Conservation (phyloP, 2,329 filamentous ascomycete genomes). For the Exophiala lecanii-corni region DNA sequence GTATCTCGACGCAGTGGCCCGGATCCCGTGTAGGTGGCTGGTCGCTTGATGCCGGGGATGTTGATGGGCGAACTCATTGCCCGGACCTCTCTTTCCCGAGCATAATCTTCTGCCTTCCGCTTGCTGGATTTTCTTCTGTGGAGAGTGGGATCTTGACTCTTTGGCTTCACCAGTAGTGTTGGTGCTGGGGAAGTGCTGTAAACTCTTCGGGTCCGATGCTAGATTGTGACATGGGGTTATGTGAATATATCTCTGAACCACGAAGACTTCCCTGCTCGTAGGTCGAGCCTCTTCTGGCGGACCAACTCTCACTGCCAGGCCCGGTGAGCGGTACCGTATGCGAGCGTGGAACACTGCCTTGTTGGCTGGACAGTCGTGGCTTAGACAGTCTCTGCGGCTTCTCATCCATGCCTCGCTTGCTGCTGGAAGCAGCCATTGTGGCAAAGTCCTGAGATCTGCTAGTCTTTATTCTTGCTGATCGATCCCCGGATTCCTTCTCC, state of each 20-base stretch:
- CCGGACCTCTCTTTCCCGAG: slow-evolving; percentile 82
- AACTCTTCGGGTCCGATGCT: slow-evolving; percentile 38
- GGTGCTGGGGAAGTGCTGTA: slow-evolving; percentile 44
- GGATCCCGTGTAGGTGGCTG: slow-evolving; percentile 53
- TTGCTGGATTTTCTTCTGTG: slow-evolving; percentile 70
- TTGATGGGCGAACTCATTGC: slow-evolving; percentile 66
- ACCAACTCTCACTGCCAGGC: slow-evolving; percentile 6
- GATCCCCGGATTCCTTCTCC: slow-evolving; percentile 13
- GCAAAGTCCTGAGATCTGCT: slow-evolving; percentile 11
- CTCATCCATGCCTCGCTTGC: slow-evolving; percentile 11
- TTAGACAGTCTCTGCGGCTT: slow-evolving; percentile 21
- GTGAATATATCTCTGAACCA: slow-evolving; percentile 20
- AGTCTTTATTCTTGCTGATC: background rate
- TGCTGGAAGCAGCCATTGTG: slow-evolving; percentile 15
- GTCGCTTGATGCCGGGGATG: slow-evolving; percentile 62
- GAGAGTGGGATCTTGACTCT: slow-evolving; percentile 52
- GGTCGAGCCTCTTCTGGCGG: slow-evolving; percentile 7
- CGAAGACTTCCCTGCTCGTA: slow-evolving; percentile 2
- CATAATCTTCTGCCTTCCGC: slow-evolving; percentile 67
- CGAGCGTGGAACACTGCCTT: slow-evolving; percentile 10
- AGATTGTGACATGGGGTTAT: slow-evolving; percentile 33
- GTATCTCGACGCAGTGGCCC: slow-evolving; percentile 59
- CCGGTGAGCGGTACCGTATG: slow-evolving; percentile 10
- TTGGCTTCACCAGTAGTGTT: slow-evolving; percentile 54
- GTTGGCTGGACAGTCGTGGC: slow-evolving; percentile 16